Base-by-base conservation (phyloP, 2,329 filamentous ascomycete genomes). In the Coleophoma crateriformis region DNA sequence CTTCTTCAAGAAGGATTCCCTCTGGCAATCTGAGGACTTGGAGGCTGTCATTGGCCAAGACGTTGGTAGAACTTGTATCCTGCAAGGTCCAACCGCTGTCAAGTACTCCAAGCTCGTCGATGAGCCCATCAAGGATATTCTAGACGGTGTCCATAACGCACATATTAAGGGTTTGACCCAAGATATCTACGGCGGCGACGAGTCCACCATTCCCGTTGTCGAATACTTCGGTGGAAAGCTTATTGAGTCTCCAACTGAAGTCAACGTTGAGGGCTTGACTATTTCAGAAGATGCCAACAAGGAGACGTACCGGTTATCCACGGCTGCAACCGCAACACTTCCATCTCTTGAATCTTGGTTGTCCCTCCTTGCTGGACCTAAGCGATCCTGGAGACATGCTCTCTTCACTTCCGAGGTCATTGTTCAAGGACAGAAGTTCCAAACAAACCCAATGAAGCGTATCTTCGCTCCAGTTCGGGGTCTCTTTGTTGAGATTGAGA, bases 1-100 rank as follows among this genome's bases (percentile, higher is more conserved):
- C 73, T 99, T 90, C 76, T 99, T 99, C 85, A 99, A 99, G 84
- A 99, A 99, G 76, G 94, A 99, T 69, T 99, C 94, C 1, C 80
- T 99, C 7, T 99, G 94, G 94, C 94, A 99, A 72, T 97, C 94
- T 1, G 94, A 99, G 71, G 94, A 99, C 64, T 78, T 99, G 11
- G 92, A 95, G 63, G 94, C 94, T 48, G 91, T 99, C 50, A 91
- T 96, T 53, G 92, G 79, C 59, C 94, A 97, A 71, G 95, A 99
- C 66, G 94, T 99, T 51, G 91, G 90, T 56, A 84, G 95, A 65
- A 96, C 91, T 41, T 96, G 91, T 74, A 96, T 99, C 65, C 76
- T 99, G 35, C 94, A 99, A 68, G 95, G 94, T 15, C 94, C 94
- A 5, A 90, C 91, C 72, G 88, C 94, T 49, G 94, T 82, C 62